Base-by-base conservation (phyloP, 495 filamentous ascomycete species). In the Bathelium albidoporum region DNA sequence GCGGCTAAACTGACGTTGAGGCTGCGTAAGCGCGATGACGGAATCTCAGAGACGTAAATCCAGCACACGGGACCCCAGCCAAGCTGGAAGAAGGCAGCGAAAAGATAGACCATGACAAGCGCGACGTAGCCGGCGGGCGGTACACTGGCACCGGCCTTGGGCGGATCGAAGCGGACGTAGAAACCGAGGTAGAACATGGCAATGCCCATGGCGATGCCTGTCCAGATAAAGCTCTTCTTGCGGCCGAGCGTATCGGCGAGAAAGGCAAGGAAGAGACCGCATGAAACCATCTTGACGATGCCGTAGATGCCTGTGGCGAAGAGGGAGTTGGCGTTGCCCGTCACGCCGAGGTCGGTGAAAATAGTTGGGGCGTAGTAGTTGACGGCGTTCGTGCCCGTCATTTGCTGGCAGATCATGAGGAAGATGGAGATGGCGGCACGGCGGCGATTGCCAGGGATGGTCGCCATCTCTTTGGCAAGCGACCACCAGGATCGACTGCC, bases 181-280 rank as follows among this genome's bases (percentile, higher is more conserved):
- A 93, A 75, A 12, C 89, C 88, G 64, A 92, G 87, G 71, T 91
- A 89, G 67, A 89, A 82, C 85, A 90, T 91, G 66, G 80, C 80
- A n/a, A 86, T 73, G 2, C 79, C 83, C 73, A 87, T 86, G 12
- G 82, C 88, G 64, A 90, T 81, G 9, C 83, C 85, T 16, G 88
- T 90, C 81, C 84, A 88, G 64, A 91, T 78, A 29, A 94, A 81
- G 36, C 85, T 87, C 41, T 84, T 81, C 7, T 85, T 80, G 10
- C 89, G 82, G 18, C 89, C 89, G 3, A 89, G 79, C 2, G 84
- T 83, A 71, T 93, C 88, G 36, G 85, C 86, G 58, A 85, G 81
- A 71, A 90, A 89, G 61, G 87, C 64, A 9, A 90, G 76, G 79
- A 88, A 90, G 49, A 82, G 62, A 34, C 77, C 78, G 70, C 79